These are phyloP conservation scores for Saccharomycopsis fodiens DNA, from an alignment of 805 yeast species.

Conservation along the genomic window DNA sequence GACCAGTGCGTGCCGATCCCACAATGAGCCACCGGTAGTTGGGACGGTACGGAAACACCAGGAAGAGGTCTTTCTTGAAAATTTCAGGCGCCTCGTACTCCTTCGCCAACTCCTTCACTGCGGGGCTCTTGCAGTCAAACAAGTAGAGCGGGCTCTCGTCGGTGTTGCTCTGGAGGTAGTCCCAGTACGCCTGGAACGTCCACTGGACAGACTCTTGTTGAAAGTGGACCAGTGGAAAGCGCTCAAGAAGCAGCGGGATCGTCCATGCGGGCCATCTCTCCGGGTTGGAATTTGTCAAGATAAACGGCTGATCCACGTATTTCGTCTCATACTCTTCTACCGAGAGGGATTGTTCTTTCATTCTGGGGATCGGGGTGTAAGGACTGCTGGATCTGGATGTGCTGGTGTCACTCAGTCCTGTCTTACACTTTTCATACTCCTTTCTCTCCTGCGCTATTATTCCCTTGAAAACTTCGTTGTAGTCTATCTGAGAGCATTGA, in stretches of 20 bases:
- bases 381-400: too few species aligned
- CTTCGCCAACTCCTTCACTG: conserved; percentile 48
- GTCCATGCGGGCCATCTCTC: conserved; percentile 65
- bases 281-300: conserved; percentile 31
- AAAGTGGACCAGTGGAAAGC: conserved; percentile 57
- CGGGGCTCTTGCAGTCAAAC: conserved; percentile 73
- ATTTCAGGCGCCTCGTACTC: conserved; percentile 48
- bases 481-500: conserved; percentile 69
- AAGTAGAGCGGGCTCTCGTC: conserved; percentile 85
- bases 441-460: conserved; percentile 41
- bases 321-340: conserved; percentile 37
- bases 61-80: conserved; percentile 56
- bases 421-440: too few species aligned
- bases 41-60: conserved; percentile 54
- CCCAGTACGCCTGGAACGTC: conserved; percentile 53
- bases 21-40: conserved; percentile 89
- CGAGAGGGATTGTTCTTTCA: conserved; percentile 38
- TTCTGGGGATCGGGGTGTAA: conserved; percentile 28
- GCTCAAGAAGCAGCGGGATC: conserved; percentile 35
- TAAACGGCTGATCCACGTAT: conserved; percentile 58
- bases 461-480: conserved; percentile 39
- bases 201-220: conserved; percentile 84
- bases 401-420: too few species aligned
- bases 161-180: conserved; percentile 50
- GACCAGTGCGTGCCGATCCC: conserved; percentile 78